Evolutionary conservation across 2,329 filamentous ascomycete species (phyloP).

Genomic region (Teratosphaeria destructans): DNA sequence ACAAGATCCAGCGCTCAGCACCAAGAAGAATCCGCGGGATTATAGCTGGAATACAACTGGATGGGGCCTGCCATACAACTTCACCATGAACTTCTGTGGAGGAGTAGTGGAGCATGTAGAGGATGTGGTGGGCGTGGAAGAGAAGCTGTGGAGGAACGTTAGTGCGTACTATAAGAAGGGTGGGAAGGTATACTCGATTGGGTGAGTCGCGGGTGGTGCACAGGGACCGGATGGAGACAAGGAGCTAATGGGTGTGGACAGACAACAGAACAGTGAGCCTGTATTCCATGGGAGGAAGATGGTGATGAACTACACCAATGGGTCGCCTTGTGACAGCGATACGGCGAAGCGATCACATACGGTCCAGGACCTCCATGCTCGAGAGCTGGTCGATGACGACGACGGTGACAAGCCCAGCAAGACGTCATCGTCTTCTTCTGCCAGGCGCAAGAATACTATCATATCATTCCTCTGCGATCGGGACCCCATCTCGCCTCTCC

Average conservation of each 20-base stretch:
- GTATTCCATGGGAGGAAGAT: slow-evolving; percentile 57
- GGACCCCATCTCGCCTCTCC: slow-evolving; percentile 58
- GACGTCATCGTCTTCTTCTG: slow-evolving; percentile 37
- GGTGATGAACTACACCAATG: slow-evolving; percentile 41
- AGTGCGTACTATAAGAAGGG: slow-evolving; percentile 64
- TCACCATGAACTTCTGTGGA: slow-evolving; percentile 73
- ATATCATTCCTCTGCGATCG: slow-evolving; percentile 90
- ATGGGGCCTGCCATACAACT: slow-evolving; percentile 70
- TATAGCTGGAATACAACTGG: slow-evolving; percentile 57
- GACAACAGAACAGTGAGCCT: slow-evolving; percentile 44
- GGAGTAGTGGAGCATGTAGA: slow-evolving; percentile 54
- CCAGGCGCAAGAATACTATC: slow-evolving; percentile 68
- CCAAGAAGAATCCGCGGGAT: slow-evolving; percentile 43
- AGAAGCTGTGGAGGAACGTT: slow-evolving; percentile 57
- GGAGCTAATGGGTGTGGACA: slow-evolving; percentile 18
- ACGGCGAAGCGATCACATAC: slow-evolving; percentile 17
- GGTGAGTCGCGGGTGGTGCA: slow-evolving; percentile 42
- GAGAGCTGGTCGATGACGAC: slow-evolving; percentile 27
- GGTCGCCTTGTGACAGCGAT: slow-evolving; percentile 35
- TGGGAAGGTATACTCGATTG: slow-evolving; percentile 62
- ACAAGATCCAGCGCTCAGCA: slow-evolving; percentile 36
- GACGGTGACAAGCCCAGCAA: slow-evolving; percentile 14
- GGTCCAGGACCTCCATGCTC: slow-evolving; percentile 16
- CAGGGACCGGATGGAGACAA: neutral
- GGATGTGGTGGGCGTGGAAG: slow-evolving; percentile 51